Base-by-base conservation (phyloP, 176 grass and related monocot species). In the Cenchrus purpureus region DNA sequence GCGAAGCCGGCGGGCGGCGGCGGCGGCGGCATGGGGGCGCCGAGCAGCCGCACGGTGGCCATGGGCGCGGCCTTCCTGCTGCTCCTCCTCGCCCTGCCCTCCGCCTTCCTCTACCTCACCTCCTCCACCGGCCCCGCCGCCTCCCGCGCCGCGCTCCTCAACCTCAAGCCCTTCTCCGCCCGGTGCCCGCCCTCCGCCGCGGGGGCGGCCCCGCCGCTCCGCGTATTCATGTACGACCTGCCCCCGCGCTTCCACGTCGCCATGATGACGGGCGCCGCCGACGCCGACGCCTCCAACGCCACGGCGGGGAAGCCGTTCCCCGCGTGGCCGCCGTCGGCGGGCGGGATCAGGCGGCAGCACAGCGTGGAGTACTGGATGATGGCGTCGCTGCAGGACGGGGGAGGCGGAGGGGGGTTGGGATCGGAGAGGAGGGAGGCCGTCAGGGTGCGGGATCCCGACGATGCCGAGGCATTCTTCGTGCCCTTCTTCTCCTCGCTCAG, bases 281-380 rank as follows among this genome's bases (percentile, higher is more conserved):
- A 28, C 15, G 53, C 29, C 48, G 12, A 32, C 32, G 78, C 8
- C n/a, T 4, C 19, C 66, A 61, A n/a, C 16, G 54, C 50, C 43
- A 20, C 69, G 54, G 4, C 68, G n/a, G 82, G 42, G 25, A 25
- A 25, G 9, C 0, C 10, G 59, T 87, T 98, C 66, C 93, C 93
- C 77, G 64, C 82, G 15, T 98, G 96, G 91, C 93, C 96, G 28
- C 71, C 73, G 63, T 83, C 85, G 32, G 73, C 89, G 31, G 91
- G 90, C 48, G 91, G 96, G 77, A 82, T 98, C 81, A 94, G 77
- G 83, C 85, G 89, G 80, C 96, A 94, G 91, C 96, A 98, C 87
- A 94, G 96, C 79, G 93, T 95, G 52, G 93, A 95, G 88, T 95
- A 98, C 84, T 98, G 93, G 93, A 94, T 98, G 96, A 98, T 95